phyloP scores from a whole-genome alignment of 768 basidiomycete species.

The Pisolithus microcarpus region DNA sequence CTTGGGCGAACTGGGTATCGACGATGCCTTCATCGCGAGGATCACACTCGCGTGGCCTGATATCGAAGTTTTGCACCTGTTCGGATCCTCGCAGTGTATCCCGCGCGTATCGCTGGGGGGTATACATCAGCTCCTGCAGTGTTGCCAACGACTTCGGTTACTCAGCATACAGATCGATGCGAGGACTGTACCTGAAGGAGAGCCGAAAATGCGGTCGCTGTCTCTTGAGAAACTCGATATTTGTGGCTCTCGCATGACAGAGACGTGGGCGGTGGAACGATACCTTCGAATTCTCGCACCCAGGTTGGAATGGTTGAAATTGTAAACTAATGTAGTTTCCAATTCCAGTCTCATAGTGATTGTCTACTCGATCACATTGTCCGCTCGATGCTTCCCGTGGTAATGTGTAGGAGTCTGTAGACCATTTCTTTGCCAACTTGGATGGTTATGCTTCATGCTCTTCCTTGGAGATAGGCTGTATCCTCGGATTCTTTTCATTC shows the following conservation, averaged over 20 bases:
- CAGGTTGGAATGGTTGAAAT: conserved; percentile 7
- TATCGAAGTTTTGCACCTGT: conserved; percentile 21
- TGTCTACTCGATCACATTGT: too few relatives aligned
- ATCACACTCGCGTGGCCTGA: conserved; percentile 23
- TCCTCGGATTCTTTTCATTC: too few relatives aligned
- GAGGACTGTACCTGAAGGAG: not conserved
- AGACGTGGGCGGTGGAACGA: conserved; percentile 18
- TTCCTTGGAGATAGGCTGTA: too few relatives aligned
- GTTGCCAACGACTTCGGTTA: conserved; percentile 12
- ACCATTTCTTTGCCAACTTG: too few relatives aligned
- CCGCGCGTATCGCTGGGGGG: conserved; percentile 15
- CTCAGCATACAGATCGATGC: conserved; percentile 20
- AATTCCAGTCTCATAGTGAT: too few relatives aligned
- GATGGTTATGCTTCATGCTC: too few relatives aligned
- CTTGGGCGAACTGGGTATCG: conserved; percentile 22
- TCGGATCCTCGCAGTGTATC: conserved; percentile 20
- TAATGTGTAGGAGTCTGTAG: too few relatives aligned
- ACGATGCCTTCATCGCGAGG: conserved; percentile 19
- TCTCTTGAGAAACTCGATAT: conserved; percentile 21
- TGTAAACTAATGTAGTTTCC: too few relatives aligned
- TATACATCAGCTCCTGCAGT: conserved; percentile 13
- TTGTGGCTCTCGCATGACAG: conserved; percentile 19
- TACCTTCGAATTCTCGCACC: conserved; percentile 21
- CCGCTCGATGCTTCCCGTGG: too few relatives aligned
- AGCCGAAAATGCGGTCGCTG: not conserved